Evolutionary conservation across 805 yeast species (phyloP).

Genomic region (Cyberlindnera saturnus): DNA sequence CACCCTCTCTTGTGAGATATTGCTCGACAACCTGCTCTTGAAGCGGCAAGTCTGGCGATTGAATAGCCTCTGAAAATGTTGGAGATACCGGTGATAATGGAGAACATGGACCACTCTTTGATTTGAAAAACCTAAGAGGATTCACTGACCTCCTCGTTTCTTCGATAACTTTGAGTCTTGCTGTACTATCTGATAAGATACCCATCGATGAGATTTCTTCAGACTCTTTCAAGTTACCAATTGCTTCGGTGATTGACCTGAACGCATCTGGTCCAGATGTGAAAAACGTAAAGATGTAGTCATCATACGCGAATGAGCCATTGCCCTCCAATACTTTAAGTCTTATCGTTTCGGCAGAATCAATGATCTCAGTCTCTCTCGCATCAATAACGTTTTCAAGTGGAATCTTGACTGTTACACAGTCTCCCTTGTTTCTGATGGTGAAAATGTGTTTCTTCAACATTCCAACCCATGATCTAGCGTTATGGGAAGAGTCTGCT

Average conservation of each 20-base stretch:
- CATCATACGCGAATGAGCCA: slow-evolving; percentile 54
- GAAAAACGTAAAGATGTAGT: slow-evolving; percentile 65
- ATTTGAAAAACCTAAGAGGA: not conserved
- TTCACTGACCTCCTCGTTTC: slow-evolving; percentile 2
- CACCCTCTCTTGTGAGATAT: slow-evolving; percentile 7
- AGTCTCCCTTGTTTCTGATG: slow-evolving; percentile 60
- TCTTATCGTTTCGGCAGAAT: slow-evolving; percentile 49
- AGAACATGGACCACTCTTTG: slow-evolving; percentile 3
- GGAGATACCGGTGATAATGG: not conserved
- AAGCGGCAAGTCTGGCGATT: not conserved
- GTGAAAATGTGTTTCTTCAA: slow-evolving; percentile 75
- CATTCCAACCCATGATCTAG: slow-evolving; percentile 73
- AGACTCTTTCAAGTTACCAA: slow-evolving; percentile 17
- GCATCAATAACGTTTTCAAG: slow-evolving; percentile 57
- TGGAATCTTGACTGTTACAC: slow-evolving; percentile 76
- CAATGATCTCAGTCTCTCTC: slow-evolving; percentile 50
- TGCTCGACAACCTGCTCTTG: slow-evolving; percentile 16
- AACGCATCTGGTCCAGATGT: slow-evolving; percentile 40
- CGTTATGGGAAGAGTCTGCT: slow-evolving; percentile 68
- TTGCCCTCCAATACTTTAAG: slow-evolving; percentile 56
- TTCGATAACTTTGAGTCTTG: not conserved
- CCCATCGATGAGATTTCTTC: not conserved
- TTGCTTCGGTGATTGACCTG: slow-evolving; percentile 32
- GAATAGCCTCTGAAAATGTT: not conserved
- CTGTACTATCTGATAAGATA: slow-evolving; percentile 5